Evolutionary conservation across 208 protist species (phyloP).

Genomic region (Naegleria gruberi): DNA sequence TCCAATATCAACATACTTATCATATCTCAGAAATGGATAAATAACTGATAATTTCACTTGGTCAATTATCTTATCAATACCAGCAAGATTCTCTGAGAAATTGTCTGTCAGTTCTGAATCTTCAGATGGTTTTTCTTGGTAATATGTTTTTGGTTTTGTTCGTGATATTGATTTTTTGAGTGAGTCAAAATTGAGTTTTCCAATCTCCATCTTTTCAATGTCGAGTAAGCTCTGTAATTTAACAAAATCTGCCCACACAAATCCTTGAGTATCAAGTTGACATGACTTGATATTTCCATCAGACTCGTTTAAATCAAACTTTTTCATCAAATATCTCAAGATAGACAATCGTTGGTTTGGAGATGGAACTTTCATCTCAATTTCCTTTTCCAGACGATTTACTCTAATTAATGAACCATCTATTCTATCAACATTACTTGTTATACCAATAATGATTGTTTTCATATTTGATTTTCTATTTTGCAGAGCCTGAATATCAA

Average conservation of each 20-base stretch:
- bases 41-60: slow-evolving; percentile 37
- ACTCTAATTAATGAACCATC: neutral
- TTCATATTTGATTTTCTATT: neutral
- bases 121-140: neutral
- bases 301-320: no score
- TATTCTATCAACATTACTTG: neutral
- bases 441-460: neutral
- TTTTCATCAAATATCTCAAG: neutral
- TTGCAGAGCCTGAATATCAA: neutral
- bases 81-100: slow-evolving; percentile 1
- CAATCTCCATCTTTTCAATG: neutral
- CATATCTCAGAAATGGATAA: slow-evolving; percentile 93
- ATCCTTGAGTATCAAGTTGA: neutral
- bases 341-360: neutral
- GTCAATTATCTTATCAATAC: neutral
- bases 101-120: neutral
- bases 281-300: neutral
- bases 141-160: neutral
- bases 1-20: slow-evolving; percentile 99
- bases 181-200: no score
- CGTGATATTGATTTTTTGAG: no score
- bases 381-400: neutral
- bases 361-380: neutral
- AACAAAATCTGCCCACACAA: slow-evolving; percentile 1
- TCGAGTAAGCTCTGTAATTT: neutral